Percentiles rank a stretch among this genome's conserved stretches.
These are phyloP conservation scores for Mucor lusitanicus DNA, from an alignment of 371 early-diverging fungal genomes.

Conservation along the genomic window DNA sequence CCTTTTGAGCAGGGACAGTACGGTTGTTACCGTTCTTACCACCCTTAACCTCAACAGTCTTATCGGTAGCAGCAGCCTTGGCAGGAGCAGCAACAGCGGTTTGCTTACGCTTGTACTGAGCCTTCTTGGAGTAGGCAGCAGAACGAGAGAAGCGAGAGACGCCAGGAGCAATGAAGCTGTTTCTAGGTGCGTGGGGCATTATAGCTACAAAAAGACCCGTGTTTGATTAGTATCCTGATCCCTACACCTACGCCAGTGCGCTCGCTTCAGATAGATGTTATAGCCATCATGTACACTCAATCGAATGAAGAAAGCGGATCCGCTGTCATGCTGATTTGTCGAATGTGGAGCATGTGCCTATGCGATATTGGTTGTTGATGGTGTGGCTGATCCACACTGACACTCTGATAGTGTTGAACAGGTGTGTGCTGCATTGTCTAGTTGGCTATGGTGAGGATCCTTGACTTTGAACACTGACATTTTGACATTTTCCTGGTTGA, in stretches of 20 bases:
- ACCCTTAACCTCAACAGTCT: constrained; percentile 75
- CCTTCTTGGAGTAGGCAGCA: constrained; percentile 78
- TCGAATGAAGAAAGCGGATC: not conserved
- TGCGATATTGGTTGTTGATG: not conserved
- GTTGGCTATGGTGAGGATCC: not conserved
- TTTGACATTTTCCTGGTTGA: not conserved
- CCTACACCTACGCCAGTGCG: too few relatives aligned
- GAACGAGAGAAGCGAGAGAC: constrained; percentile 79
- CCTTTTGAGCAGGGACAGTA: constrained; percentile 70
- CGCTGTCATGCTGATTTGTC: not conserved
- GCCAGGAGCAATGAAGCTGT: constrained; percentile 81
- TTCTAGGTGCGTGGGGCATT: constrained; percentile 61
- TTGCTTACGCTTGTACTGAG: constrained; percentile 80
- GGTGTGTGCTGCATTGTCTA: not conserved
- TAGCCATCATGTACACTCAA: not conserved
- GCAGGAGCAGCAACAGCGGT: constrained; percentile 52
- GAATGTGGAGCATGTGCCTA: not conserved
- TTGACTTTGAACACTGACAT: not conserved
- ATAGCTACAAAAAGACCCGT: constrained; percentile 5
- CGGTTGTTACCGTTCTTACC: constrained; percentile 86
- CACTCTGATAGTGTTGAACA: not conserved
- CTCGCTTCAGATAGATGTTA: not conserved
- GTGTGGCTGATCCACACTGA: too few relatives aligned
- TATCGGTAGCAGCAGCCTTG: constrained; percentile 59
- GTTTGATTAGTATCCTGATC: not conserved